Evolutionary conservation across 2,329 filamentous ascomycete genomes (phyloP).

Genomic region (Monosporascus sp.): DNA sequence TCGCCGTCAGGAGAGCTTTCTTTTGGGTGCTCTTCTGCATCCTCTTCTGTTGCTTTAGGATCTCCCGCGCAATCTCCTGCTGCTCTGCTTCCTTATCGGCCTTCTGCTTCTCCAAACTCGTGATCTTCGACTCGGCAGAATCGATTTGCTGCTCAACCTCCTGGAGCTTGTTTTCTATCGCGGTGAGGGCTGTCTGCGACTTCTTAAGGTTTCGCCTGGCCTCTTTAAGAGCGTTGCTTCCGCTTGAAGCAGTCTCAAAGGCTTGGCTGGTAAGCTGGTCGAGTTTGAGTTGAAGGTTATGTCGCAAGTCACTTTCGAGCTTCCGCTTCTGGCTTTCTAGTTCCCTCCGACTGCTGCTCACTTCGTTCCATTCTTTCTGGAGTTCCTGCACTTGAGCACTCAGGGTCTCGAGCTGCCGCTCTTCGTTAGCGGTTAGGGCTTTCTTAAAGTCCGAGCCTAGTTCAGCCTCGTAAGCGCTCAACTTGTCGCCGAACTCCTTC

Average conservation of each 20-base stretch:
- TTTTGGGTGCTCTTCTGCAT: slow-evolving; percentile 91
- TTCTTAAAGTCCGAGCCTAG: slow-evolving; percentile 87
- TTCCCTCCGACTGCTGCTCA: slow-evolving; percentile 68
- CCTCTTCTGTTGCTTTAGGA: slow-evolving; percentile 80
- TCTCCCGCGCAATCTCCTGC: slow-evolving; percentile 68
- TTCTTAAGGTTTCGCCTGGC: slow-evolving; percentile 77
- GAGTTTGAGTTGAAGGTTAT: slow-evolving; percentile 80
- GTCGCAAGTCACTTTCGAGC: slow-evolving; percentile 81
- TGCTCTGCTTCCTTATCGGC: slow-evolving; percentile 64
- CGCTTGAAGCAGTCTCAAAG: slow-evolving; percentile 59
- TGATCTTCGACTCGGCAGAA: slow-evolving; percentile 32
- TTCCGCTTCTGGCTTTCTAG: slow-evolving; percentile 76
- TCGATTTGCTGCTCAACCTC: slow-evolving; percentile 74
- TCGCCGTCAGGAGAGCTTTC: slow-evolving; percentile 71
- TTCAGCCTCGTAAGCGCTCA: slow-evolving; percentile 74
- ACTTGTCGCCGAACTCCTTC: slow-evolving; percentile 68
- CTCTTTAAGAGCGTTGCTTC: slow-evolving; percentile 66
- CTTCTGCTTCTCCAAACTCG: slow-evolving; percentile 37
- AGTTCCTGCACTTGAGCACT: slow-evolving; percentile 66
- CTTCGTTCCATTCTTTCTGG: slow-evolving; percentile 68
- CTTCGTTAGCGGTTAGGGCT: slow-evolving; percentile 75
- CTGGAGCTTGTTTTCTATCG: slow-evolving; percentile 62
- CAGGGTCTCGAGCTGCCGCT: slow-evolving; percentile 69
- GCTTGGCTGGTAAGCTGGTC: slow-evolving; percentile 78
- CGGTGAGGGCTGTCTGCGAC: slow-evolving; percentile 60